Evolutionary conservation across 345 rosid species (phyloP).

Genomic region (Euphorbia pulcherrima): DNA sequence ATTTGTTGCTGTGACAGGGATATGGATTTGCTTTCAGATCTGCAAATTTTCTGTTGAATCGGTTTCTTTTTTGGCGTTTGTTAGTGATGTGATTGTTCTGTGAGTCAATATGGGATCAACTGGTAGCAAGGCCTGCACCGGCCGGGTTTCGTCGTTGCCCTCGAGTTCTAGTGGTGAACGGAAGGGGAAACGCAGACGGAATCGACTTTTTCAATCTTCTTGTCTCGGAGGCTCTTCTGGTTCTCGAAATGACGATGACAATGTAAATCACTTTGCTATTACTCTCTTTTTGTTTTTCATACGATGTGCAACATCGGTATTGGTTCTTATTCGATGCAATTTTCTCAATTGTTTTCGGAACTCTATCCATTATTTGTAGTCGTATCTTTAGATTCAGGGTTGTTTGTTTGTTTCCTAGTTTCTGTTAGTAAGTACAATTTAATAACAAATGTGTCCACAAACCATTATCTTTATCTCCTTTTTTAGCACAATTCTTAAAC

Average conservation of each 20-base stretch:
- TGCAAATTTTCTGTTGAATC: background rate
- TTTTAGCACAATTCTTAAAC: background rate
- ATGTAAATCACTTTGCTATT: conserved; percentile 32
- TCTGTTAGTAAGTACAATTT: background rate
- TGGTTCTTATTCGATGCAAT: background rate
- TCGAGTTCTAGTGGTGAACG: conserved; percentile 27
- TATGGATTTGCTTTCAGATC: background rate
- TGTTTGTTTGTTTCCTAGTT: background rate
- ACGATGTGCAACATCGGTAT: background rate
- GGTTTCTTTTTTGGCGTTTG: conserved; percentile 6
- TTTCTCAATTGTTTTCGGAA: too few relatives aligned
- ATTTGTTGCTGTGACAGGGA: background rate
- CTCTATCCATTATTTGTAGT: background rate
- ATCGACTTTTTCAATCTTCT: conserved; percentile 59
- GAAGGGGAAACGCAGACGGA: conserved; percentile 44
- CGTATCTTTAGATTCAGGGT: background rate
- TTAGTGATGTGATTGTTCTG: conserved; percentile 6
- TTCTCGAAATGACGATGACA: conserved; percentile 40
- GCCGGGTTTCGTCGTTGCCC: conserved; percentile 29
- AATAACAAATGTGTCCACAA: background rate
- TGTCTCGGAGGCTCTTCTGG: conserved; percentile 65
- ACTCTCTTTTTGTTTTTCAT: background rate
- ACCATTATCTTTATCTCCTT: too few relatives aligned
- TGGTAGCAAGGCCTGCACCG: conserved; percentile 54
- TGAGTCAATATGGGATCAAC: conserved; percentile 60